Evolutionary conservation across 2,329 filamentous ascomycete genomes (phyloP).

Genomic region (Colletotrichum sp.): DNA sequence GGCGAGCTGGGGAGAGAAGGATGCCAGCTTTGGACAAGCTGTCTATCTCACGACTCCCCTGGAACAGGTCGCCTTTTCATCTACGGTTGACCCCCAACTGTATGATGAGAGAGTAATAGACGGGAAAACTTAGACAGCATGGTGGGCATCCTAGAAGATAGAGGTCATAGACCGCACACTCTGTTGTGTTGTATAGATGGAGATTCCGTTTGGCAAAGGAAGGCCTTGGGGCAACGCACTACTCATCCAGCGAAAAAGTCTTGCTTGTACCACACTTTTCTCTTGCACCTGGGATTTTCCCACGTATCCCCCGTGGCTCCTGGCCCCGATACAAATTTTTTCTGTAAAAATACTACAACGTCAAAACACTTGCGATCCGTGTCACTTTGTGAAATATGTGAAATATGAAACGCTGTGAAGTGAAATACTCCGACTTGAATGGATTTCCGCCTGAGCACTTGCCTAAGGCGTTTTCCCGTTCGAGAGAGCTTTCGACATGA

Average conservation of each 20-base stretch:
- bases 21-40: conserved; percentile 9
- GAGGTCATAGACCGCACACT: conserved; percentile 20
- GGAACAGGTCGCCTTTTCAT: conserved; percentile 18
- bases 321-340: conserved; percentile 20
- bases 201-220: conserved; percentile 5
- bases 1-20: conserved; percentile 18
- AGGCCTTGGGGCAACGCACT: conserved; percentile 1
- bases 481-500: neutral
- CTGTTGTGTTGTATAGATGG: conserved; percentile 22
- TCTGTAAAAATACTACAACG: conserved; percentile 24
- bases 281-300: neutral
- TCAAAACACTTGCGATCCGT: neutral
- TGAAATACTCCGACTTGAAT: accelerated
- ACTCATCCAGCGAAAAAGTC: conserved; percentile 16
- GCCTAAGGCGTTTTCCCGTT: neutral
- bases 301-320: conserved; percentile 19
- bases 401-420: neutral
- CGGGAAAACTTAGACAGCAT: conserved; percentile 20
- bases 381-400: too few species aligned
- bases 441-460: neutral
- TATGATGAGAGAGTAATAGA: conserved; percentile 17
- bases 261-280: conserved; percentile 7
- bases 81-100: conserved; percentile 11
- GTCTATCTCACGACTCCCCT: neutral
- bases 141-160: conserved; percentile 19